Evolutionary conservation across 495 filamentous ascomycete species (phyloP).

Genomic region (Monascus purpureus): DNA sequence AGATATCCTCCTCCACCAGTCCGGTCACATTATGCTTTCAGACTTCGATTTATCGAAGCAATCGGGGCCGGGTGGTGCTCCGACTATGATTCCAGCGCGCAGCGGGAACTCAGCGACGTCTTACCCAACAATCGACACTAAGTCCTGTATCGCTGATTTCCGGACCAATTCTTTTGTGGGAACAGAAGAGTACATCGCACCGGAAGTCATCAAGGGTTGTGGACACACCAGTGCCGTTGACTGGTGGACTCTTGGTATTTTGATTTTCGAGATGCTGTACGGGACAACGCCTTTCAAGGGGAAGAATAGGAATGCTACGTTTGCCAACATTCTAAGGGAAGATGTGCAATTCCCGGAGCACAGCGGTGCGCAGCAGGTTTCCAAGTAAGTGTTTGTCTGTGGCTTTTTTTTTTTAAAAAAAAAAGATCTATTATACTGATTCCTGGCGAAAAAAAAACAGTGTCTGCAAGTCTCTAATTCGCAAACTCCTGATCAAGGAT

Average conservation of each 20-base stretch:
- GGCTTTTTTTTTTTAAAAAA: background rate
- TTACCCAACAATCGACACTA: slow-evolving; percentile 90
- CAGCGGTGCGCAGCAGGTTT: slow-evolving; percentile 67
- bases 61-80: slow-evolving; percentile 88
- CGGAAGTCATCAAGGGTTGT: slow-evolving; percentile 96
- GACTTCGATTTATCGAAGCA: slow-evolving; percentile 98
- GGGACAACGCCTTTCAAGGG: slow-evolving; percentile 98
- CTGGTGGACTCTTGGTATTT: slow-evolving; percentile 96
- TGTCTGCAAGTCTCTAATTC: slow-evolving; percentile 90
- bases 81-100: slow-evolving; percentile 90
- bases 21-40: slow-evolving; percentile 97
- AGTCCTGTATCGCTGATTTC: slow-evolving; percentile 97
- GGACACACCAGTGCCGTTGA: slow-evolving; percentile 97
- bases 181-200: slow-evolving; percentile 96
- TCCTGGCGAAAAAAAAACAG: slow-evolving; percentile 24
- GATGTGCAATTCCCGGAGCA: slow-evolving; percentile 92
- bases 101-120: slow-evolving; percentile 68
- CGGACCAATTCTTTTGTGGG: slow-evolving; percentile 97
- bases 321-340: slow-evolving; percentile 91
- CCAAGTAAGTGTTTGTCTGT: slow-evolving; percentile 52
- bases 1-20: slow-evolving; percentile 98
- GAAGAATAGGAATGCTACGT: slow-evolving; percentile 95
- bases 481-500: slow-evolving; percentile 95
- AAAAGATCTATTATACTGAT: too few relatives aligned
- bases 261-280: slow-evolving; percentile 98